phyloP scores from a whole-genome alignment of 2,329 filamentous ascomycete genomes.

The Colletotrichum theobromicola region DNA sequence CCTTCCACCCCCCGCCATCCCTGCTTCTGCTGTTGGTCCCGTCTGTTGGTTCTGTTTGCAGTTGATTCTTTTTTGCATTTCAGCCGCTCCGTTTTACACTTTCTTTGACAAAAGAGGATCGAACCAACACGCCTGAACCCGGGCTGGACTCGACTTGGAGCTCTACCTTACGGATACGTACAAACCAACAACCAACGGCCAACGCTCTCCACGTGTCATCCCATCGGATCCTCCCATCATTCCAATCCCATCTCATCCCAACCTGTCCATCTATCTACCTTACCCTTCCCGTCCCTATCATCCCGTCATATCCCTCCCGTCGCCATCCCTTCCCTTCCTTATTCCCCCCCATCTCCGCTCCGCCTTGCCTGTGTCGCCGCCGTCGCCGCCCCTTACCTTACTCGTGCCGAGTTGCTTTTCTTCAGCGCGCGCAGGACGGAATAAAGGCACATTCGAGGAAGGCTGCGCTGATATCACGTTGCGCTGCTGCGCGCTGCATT shows the following conservation, averaged over 20 bases:
- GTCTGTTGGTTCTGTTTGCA: neutral
- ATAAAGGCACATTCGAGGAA: neutral
- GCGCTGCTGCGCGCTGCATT: neutral
- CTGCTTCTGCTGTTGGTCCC: neutral
- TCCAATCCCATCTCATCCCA: neutral
- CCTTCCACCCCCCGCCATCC: neutral
- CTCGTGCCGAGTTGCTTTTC: neutral
- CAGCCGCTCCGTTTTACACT: neutral
- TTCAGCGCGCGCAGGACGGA: neutral
- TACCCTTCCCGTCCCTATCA: neutral
- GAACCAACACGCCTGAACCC: neutral
- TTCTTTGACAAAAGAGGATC: neutral
- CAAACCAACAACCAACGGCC: neutral
- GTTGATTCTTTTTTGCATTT: neutral
- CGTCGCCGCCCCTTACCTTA: neutral
- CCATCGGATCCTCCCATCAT: neutral
- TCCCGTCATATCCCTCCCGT: neutral
- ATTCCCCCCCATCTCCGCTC: neutral
- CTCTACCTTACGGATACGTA: neutral
- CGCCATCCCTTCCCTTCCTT: neutral
- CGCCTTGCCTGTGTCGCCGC: neutral
- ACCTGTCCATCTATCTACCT: too few relatives aligned
- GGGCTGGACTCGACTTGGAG: neutral
- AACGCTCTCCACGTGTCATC: slow-evolving; percentile 7
- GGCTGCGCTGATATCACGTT: neutral